Evolutionary conservation across 345 rosid genomes (phyloP).

Genomic region (Bruguiera sexangula): DNA sequence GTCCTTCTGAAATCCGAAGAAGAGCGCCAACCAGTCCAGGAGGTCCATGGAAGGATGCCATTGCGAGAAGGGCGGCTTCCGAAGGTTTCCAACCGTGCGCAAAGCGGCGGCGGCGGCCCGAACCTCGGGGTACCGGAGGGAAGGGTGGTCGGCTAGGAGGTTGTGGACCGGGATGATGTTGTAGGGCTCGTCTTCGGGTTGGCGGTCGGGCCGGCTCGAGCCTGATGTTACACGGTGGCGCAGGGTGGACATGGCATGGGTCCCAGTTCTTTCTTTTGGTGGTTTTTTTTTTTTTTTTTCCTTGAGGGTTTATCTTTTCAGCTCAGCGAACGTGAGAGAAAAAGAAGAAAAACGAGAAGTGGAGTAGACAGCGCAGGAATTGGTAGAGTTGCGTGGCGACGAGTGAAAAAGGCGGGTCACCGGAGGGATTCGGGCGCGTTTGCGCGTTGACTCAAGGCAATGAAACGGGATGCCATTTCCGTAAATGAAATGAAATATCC

Average conservation of each 20-base stretch:
- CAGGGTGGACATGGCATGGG: constrained; percentile 15
- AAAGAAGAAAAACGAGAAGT: no score
- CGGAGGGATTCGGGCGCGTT: no score
- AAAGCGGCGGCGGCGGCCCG: constrained; percentile 88
- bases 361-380: not conserved
- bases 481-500: no score
- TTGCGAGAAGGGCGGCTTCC: constrained; percentile 57
- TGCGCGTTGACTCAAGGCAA: no score
- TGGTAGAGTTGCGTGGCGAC: not conserved
- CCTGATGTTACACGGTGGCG: constrained; percentile 32
- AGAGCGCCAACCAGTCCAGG: constrained; percentile 77
- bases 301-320: no score
- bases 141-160: constrained; percentile 89
- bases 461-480: no score
- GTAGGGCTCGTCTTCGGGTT: constrained; percentile 34
- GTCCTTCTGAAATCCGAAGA: constrained; percentile 80
- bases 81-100: constrained; percentile 76
- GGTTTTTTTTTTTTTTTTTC: no score
- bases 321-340: no score
- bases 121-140: constrained; percentile 85
- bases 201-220: not conserved
- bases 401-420: no score
- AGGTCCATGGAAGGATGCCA: constrained; percentile 80
- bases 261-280: no score
- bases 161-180: constrained; percentile 90